These are phyloP conservation scores for Torrubiella hemipterigena DNA, from an alignment of 2,329 filamentous ascomycete genomes.

Conservation along the genomic window DNA sequence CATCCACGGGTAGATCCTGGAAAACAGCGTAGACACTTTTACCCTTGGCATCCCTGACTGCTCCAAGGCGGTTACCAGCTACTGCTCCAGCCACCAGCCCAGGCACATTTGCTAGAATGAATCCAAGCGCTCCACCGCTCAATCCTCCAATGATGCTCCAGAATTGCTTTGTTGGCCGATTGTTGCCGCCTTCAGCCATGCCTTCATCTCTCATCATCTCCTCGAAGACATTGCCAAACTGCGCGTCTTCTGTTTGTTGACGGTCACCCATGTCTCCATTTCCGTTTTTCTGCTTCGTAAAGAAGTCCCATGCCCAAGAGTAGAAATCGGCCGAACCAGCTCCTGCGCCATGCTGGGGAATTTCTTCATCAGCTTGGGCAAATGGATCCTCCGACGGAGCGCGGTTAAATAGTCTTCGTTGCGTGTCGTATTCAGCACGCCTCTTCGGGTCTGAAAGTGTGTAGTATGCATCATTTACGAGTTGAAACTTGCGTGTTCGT, in stretches of 20 bases:
- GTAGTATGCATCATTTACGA: constrained; percentile 89
- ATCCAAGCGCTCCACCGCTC: constrained; percentile 82
- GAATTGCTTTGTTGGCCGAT: constrained; percentile 56
- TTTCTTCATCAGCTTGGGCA: constrained; percentile 30
- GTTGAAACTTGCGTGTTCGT: constrained; percentile 81
- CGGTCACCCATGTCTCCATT: constrained; percentile 22
- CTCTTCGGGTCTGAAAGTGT: constrained; percentile 70
- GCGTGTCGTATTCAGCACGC: constrained; percentile 73
- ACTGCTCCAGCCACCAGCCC: constrained; percentile 83
- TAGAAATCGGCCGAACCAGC: constrained; percentile 36
- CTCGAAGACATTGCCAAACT: constrained; percentile 83
- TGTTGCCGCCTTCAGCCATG: constrained; percentile 59
- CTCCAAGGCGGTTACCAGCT: constrained; percentile 83
- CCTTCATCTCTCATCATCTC: constrained; percentile 82
- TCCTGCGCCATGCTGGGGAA: constrained; percentile 27
- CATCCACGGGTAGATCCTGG: constrained; percentile 69
- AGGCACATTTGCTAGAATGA: constrained; percentile 88
- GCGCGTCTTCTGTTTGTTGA: constrained; percentile 55
- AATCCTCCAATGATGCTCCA: constrained; percentile 79
- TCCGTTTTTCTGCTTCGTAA: constrained; percentile 30
- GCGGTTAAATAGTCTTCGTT: constrained; percentile 27
- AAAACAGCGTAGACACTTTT: constrained; percentile 95
- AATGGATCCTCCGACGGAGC: constrained; percentile 27
- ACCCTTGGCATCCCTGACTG: constrained; percentile 76
- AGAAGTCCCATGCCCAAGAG: constrained; percentile 66